Percentiles rank a stretch among this genome's conserved stretches.
Evolutionary conservation across 1,139 yeast species (phyloP).

Genomic region (Candida sp.): DNA sequence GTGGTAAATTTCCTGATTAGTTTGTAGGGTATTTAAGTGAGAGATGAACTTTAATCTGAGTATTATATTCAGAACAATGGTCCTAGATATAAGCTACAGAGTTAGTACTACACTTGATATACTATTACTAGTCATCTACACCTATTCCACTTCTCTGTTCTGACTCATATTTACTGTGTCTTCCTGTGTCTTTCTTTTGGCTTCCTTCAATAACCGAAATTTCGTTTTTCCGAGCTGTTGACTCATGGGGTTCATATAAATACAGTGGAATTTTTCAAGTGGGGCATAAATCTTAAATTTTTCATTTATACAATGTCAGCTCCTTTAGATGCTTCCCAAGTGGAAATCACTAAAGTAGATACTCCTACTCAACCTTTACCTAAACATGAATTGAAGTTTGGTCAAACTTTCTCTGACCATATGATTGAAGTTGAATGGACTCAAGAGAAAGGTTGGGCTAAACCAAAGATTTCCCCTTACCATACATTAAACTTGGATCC

Average conservation of each 20-base stretch:
- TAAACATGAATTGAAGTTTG: constrained; percentile 77
- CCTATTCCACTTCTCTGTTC: too few species aligned
- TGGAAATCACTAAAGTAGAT: constrained; percentile 53
- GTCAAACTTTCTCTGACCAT: constrained; percentile 85
- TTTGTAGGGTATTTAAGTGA: too few species aligned
- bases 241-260: background rate
- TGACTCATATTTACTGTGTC: background rate
- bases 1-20: too few species aligned
- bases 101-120: too few species aligned
- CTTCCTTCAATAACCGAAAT: background rate
- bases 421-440: constrained; percentile 91
- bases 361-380: constrained; percentile 70
- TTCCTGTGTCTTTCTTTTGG: background rate
- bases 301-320: constrained; percentile 12
- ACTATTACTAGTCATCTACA: too few species aligned
- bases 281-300: too few species aligned
- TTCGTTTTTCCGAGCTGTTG: background rate
- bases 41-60: too few species aligned
- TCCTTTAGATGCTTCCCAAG: constrained; percentile 62
- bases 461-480: constrained; percentile 84
- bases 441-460: constrained; percentile 73
- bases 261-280: too few species aligned
- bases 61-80: too few species aligned
- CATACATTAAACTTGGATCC: constrained; percentile 78
- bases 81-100: too few species aligned